Evolutionary conservation across 202 grass and related monocot species (phyloP).

Genomic region (Schoenoplectus tabernaemontani): DNA sequence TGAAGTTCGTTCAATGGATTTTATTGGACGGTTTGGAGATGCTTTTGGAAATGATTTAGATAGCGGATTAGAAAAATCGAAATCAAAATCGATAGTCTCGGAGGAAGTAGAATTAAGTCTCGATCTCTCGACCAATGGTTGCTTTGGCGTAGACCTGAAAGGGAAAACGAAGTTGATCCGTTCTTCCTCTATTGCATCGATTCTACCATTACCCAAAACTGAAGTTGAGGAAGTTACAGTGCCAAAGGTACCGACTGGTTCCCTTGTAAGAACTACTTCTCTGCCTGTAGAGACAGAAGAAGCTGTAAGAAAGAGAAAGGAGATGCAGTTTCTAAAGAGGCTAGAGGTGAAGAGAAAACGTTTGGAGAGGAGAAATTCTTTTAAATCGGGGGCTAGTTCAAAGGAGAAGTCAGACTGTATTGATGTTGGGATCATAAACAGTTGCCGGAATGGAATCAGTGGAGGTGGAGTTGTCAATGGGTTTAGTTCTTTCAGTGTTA

Average conservation of each 20-base stretch:
- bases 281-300: conserved; percentile 61
- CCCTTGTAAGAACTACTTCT: conserved; percentile 60
- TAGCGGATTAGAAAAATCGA: conserved; percentile 2
- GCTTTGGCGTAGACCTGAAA: conserved; percentile 54
- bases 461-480: neutral
- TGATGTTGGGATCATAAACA: conserved; percentile 19
- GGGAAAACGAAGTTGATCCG: conserved; percentile 47
- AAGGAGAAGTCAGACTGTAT: conserved; percentile 13
- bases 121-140: conserved; percentile 69
- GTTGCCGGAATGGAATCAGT: conserved; percentile 32
- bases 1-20: conserved; percentile 42
- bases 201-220: conserved; percentile 26
- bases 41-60: neutral
- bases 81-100: conserved; percentile 23
- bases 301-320: conserved; percentile 46
- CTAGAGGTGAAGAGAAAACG: conserved; percentile 80
- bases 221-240: conserved; percentile 26
- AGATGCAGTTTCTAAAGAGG: conserved; percentile 64
- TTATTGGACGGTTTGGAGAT: conserved; percentile 47
- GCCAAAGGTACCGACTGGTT: conserved; percentile 2
- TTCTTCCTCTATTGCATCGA: conserved; percentile 59
- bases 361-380: conserved; percentile 62
- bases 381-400: conserved; percentile 37
- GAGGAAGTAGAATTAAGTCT: conserved; percentile 73
- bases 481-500: conserved; percentile 21